Base-by-base conservation (phyloP, 225 moss, liverwort and hornwort species). In the Rhytidiadelphus loreus region DNA sequence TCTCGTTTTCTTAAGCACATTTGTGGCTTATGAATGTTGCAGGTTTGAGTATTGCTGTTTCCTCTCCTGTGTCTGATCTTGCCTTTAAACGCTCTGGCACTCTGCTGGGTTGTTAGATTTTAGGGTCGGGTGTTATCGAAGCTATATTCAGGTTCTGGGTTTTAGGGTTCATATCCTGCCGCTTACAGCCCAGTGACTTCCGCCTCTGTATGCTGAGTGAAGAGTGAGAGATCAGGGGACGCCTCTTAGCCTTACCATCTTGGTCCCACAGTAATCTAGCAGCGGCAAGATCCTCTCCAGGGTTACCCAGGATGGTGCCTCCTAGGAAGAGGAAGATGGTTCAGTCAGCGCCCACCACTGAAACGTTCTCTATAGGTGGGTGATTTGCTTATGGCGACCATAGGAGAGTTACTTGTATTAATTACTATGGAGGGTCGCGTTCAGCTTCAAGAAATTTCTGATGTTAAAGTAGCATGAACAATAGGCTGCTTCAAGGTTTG, bases 291-390 rank as follows among this genome's bases (percentile, higher is more conserved):
- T 35, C 43, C 30, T 32, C 37, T 30, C 10, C 21, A 35, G 59
- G 52, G 58, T 79, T 80, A 39, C 60, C 56, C 60, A 89, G 46
- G 87, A 91, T 93, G 93, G 90, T 83, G 32, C 90, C 90, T 71
- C 87, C 90, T 23, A 91, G 93, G 84, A 93, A 93, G 87, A 91
- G 93, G 82, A 93, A 93, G 90, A 50, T 87, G 65, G 85, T 58
- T 77, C 90, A 73, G 57, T 56, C 90, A 16, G 59, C 55, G 13
- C 59, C 85, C 46, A 44, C 23, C 52, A 90, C 87, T 16, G 82
- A 77, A 39, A 85, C 89, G 44, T 90, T 90, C 58, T 85, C 85
- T 21, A 43, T 93, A 72, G 93, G 93, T 90, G 53, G 44, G 93
- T 85, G 83, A 58, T 60, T 18, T 28, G 41, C 33, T 41, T 71